Percentiles rank a stretch among this genome's conserved stretches.
Conservation (phyloP, 2,329 filamentous ascomycete species). For the Paraphaeosphaeria sporulosa region DNA sequence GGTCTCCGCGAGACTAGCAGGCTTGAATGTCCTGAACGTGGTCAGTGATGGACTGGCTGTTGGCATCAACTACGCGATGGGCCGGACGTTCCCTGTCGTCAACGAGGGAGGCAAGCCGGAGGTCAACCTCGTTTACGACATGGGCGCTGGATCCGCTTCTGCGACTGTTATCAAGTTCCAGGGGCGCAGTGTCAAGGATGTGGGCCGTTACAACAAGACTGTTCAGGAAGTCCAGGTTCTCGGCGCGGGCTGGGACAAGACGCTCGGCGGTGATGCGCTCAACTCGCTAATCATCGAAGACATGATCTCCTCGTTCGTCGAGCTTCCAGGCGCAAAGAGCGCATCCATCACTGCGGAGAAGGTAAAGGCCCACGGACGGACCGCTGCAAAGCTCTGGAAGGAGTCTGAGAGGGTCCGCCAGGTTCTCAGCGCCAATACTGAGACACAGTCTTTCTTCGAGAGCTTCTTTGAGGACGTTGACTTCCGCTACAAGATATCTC, state of each 20-base stretch:
- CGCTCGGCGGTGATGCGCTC: constrained; percentile 86
- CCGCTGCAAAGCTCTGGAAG: constrained; percentile 90
- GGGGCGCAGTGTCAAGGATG: constrained; percentile 85
- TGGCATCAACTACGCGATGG: constrained; percentile 93
- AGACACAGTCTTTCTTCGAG: constrained; percentile 83
- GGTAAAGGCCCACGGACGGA: constrained; percentile 78
- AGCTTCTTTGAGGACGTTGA: constrained; percentile 90
- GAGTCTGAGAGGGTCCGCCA: constrained; percentile 88
- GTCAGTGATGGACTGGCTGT: constrained; percentile 92
- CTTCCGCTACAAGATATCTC: constrained; percentile 88
- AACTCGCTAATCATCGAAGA: constrained; percentile 90
- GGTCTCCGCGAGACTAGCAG: constrained; percentile 85
- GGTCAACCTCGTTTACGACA: constrained; percentile 93
- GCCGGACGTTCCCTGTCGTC: constrained; percentile 84
- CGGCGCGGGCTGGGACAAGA: constrained; percentile 86
- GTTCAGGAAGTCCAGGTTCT: constrained; percentile 92
- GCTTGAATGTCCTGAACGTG: constrained; percentile 82
- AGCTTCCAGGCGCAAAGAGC: constrained; percentile 69
- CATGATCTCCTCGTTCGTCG: constrained; percentile 81
- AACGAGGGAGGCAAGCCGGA: constrained; percentile 86
- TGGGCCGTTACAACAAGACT: constrained; percentile 94
- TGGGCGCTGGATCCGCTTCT: constrained; percentile 94
- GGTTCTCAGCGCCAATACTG: constrained; percentile 89
- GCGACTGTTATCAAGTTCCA: constrained; percentile 92
- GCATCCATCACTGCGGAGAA: constrained; percentile 67